These are phyloP conservation scores for Clonostachys sp. DNA, from an alignment of 2,329 filamentous ascomycete genomes.

Conservation along the genomic window DNA sequence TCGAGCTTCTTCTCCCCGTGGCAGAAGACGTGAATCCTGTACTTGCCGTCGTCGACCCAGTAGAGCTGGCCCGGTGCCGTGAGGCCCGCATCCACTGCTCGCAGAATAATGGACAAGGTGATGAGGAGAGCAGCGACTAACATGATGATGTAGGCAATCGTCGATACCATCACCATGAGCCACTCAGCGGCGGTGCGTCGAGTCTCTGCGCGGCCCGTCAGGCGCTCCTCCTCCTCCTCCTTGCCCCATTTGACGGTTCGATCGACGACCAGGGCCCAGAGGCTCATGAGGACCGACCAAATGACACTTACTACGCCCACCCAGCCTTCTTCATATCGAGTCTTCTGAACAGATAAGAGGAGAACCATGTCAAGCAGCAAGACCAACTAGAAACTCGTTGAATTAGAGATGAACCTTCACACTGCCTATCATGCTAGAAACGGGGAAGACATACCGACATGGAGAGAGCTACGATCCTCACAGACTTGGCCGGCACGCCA, in stretches of 20 bases:
- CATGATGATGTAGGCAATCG: conserved; percentile 65
- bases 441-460: conserved; percentile 38
- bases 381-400: conserved; percentile 14
- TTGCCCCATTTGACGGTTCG: conserved; percentile 88
- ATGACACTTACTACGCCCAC: conserved; percentile 81
- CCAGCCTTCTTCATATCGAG: conserved; percentile 84
- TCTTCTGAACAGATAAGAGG: conserved; percentile 67
- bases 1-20: conserved; percentile 59
- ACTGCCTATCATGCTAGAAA: conserved; percentile 1
- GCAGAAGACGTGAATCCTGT: conserved; percentile 83
- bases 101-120: conserved; percentile 74
- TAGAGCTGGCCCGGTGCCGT: conserved; percentile 69
- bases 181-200: conserved; percentile 80
- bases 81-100: conserved; percentile 73
- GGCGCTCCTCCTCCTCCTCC: conserved; percentile 82
- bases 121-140: conserved; percentile 67
- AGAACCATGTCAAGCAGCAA: conserved; percentile 67
- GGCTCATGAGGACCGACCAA: conserved; percentile 73
- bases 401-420: background rate
- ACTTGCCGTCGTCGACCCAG: conserved; percentile 79
- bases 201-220: conserved; percentile 85
- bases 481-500: conserved; percentile 72
- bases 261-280: conserved; percentile 78
- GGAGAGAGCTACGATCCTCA: conserved; percentile 67
- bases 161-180: conserved; percentile 73